phyloP scores from a whole-genome alignment of 2,329 filamentous ascomycete species.

The Penicillium sp. region DNA sequence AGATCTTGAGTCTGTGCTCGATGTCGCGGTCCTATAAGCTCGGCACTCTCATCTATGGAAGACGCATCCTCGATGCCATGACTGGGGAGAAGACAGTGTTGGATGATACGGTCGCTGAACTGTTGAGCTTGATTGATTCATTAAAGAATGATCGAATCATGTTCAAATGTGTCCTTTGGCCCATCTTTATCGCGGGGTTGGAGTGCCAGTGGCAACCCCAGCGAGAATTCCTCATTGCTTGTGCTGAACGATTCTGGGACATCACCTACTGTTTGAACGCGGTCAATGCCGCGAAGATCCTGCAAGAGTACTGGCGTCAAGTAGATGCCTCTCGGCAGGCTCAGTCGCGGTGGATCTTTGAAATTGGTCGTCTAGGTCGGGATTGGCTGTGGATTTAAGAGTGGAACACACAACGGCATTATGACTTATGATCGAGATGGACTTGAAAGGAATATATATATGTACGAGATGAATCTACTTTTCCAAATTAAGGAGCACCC shows the following conservation, averaged over 20 bases:
- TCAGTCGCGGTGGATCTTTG: conserved; percentile 35
- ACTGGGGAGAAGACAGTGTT: conserved; percentile 16
- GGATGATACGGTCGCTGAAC: conserved; percentile 28
- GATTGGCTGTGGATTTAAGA: conserved; percentile 39
- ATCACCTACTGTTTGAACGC: conserved; percentile 39
- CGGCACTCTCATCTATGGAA: conserved; percentile 37
- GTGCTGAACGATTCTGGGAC: conserved; percentile 36
- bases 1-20: conserved; percentile 29
- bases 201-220: conserved; percentile 33
- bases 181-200: conserved; percentile 39
- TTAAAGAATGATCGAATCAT: conserved; percentile 31
- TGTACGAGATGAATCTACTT: background rate
- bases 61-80: conserved; percentile 36
- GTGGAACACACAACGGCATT: background rate
- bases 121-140: conserved; percentile 30
- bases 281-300: conserved; percentile 36
- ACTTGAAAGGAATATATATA: background rate
- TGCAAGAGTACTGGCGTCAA: conserved; percentile 34
- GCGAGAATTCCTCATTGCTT: conserved; percentile 28
- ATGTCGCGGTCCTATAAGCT: conserved; percentile 37
- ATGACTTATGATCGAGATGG: background rate
- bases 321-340: conserved; percentile 3
- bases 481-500: conserved; percentile 2
- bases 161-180: conserved; percentile 43
- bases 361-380: conserved; percentile 32